Evolutionary conservation across 345 rosid species (phyloP).

Genomic region (Brassica carinata): DNA sequence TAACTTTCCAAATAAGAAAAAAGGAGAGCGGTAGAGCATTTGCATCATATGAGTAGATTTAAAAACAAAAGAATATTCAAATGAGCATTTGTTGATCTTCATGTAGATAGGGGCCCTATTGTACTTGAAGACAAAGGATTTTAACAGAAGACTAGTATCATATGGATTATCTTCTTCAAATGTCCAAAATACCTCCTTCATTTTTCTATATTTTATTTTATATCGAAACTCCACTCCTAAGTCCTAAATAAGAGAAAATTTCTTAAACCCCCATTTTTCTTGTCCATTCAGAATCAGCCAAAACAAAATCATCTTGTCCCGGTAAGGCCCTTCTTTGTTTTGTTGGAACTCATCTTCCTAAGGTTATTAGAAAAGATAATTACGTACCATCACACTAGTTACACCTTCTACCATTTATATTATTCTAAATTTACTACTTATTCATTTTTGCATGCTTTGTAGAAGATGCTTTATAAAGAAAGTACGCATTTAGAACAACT

Average conservation of each 20-base stretch:
- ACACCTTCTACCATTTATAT: too few relatives aligned
- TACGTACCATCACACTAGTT: background rate
- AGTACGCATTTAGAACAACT: too few relatives aligned
- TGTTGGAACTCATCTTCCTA: background rate
- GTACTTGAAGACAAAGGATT: conserved; percentile 41
- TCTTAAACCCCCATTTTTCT: background rate
- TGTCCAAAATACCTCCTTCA: background rate
- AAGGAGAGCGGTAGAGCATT: conserved; percentile 10
- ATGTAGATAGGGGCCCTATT: conserved; percentile 36
- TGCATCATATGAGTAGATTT: conserved; percentile 6
- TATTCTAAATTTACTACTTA: background rate
- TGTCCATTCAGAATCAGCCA: background rate
- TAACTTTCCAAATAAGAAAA: background rate
- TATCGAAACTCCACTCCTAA: background rate
- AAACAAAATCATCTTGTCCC: background rate
- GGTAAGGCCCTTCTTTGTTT: background rate
- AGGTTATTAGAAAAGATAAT: background rate
- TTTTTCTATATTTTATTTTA: background rate
- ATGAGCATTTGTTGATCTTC: conserved; percentile 28
- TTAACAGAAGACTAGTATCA: conserved; percentile 37
- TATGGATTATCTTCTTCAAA: conserved; percentile 27
- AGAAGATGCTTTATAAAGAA: background rate
- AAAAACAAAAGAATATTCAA: background rate
- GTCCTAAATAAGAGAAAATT: background rate
- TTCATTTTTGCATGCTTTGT: background rate